Evolutionary conservation across 192 early-diverging fungal genomes (phyloP).

Genomic region (Phycomyces blakesleeanus): DNA sequence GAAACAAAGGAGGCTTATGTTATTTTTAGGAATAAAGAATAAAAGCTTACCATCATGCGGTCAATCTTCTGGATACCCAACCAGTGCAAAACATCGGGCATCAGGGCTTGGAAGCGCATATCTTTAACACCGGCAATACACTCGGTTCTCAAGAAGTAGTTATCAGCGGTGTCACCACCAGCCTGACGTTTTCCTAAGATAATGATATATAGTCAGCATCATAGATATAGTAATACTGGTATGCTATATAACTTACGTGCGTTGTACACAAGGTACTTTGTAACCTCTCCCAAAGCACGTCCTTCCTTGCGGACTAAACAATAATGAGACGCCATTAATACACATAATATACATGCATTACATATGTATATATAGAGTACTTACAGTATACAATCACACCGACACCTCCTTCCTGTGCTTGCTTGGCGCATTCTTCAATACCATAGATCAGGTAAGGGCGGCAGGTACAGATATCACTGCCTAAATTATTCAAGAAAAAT

Average conservation of each 20-base stretch:
- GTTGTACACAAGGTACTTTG: conserved; percentile 95
- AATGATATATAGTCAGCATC: background rate
- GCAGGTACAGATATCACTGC: conserved; percentile 81
- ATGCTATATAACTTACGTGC: conserved; percentile 86
- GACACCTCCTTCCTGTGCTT: conserved; percentile 87
- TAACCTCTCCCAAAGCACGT: conserved; percentile 90
- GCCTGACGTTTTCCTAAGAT: conserved; percentile 52
- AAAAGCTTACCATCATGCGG: conserved; percentile 68
- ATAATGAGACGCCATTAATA: background rate
- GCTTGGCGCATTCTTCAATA: conserved; percentile 84
- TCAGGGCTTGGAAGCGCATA: conserved; percentile 94
- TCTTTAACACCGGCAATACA: conserved; percentile 90
- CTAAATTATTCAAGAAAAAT: conserved; percentile 16
- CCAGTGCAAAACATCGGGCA: conserved; percentile 97
- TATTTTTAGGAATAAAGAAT: no score
- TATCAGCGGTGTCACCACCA: conserved; percentile 84
- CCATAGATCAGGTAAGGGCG: conserved; percentile 81
- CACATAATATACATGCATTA: no score
- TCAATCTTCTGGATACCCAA: conserved; percentile 92
- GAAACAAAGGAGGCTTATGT: background rate
- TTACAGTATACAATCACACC: conserved; percentile 92
- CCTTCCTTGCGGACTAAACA: conserved; percentile 87
- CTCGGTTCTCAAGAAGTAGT: conserved; percentile 87
- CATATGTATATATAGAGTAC: conserved; percentile 24
- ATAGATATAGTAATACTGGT: no score